Base-by-base conservation (phyloP, 768 basidiomycete genomes). In the Podaxis carcinomalis region DNA sequence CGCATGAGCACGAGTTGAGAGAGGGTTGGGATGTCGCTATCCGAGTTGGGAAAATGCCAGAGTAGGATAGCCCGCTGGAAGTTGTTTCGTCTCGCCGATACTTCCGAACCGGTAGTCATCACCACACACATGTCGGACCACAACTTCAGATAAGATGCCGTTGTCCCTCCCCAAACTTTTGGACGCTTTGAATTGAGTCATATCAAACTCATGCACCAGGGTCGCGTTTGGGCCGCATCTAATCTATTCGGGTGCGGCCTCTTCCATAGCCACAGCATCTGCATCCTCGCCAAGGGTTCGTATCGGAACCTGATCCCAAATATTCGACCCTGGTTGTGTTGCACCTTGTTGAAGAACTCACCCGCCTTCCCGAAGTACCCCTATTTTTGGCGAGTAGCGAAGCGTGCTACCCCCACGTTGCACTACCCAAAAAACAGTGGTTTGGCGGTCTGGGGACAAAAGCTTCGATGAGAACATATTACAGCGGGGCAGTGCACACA, bases 151-250 rank as follows among this genome's bases (percentile, higher is more conserved):
- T 61, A 61, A 49, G 32, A 61, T 47, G 53, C 46, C 52, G 59
- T 28, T 49, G 42, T 49, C 42, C 52, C 52, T 54, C 52, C 59
- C 44, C 51, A 59, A 59, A 53, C 19, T 44, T 42, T 60, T 42
- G 25, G 47, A 11, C 21, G 25, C 25, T 9, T 23, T 19, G 40
- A 19, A 53, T 42, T 21, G 19, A 53, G 59, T 35, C 16, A 32
- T 32, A 53, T 53, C 51, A 14, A n/a, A 44, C 59, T 53, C 59
- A 21, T 61, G 59, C 49, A 32, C 25, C 46, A 61, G 59, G 53
- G 53, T 61, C 52, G 53, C 37, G 3, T 40, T 9, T 23, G 14
- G 53, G 53, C 50, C 52, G 46, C 37, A 21, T 40, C 16, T 16
- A 14, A 21, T 40, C 16, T 23, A 14, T 54, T 23, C 47, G 42